A percentile compares a stretch with the other conserved stretches of the same genome.
Evolutionary conservation across 129 eudicot genomes (phyloP).

Genomic region (Silybum marianum): DNA sequence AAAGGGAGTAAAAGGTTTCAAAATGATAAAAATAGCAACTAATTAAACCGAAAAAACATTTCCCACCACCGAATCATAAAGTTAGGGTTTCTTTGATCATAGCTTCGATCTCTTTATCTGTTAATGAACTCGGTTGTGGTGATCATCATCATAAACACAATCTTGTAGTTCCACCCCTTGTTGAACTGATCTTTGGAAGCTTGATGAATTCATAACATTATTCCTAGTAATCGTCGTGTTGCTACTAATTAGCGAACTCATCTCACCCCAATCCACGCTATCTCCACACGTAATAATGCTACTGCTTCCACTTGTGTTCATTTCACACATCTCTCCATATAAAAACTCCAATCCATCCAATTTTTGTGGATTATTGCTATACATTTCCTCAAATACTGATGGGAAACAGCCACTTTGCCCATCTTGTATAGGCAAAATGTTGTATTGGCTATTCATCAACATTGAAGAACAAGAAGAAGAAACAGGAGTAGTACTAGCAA

Average conservation of each 20-base stretch:
- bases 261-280: conserved; percentile 65
- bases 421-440: conserved; percentile 18
- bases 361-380: conserved; percentile 42
- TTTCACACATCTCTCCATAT: conserved; percentile 42
- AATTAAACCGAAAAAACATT: neutral
- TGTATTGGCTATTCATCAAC: conserved; percentile 31
- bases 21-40: conserved; percentile 19
- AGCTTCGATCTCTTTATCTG: neutral
- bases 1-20: neutral
- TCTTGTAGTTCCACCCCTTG: conserved; percentile 32
- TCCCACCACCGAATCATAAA: conserved; percentile 13
- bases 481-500: conserved; percentile 9
- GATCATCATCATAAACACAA: conserved; percentile 28
- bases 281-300: conserved; percentile 37
- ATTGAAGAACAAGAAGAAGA: conserved; percentile 32
- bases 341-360: conserved; percentile 67
- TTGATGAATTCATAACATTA: conserved; percentile 19
- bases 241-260: conserved; percentile 51
- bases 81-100: conserved; percentile 39
- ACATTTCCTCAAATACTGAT: conserved; percentile 45
- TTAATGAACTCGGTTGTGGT: conserved; percentile 23
- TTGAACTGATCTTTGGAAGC: conserved; percentile 22
- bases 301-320: conserved; percentile 35
- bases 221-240: conserved; percentile 19
- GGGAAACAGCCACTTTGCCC: conserved; percentile 36